phyloP scores from a whole-genome alignment of 495 filamentous ascomycete species.

The Hypoxylon cercidicola region DNA sequence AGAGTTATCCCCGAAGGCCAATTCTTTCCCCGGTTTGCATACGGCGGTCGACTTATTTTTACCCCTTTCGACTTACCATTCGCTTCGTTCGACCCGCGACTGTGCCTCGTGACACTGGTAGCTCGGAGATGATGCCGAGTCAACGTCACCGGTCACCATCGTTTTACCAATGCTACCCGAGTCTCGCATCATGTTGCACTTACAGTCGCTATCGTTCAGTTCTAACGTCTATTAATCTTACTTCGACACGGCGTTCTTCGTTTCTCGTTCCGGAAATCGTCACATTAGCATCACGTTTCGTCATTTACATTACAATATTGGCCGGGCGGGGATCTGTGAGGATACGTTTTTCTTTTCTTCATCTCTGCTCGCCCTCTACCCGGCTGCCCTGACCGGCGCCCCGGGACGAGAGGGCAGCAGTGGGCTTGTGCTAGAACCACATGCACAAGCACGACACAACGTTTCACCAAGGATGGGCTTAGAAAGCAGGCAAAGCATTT shows the following conservation, averaged over 20 bases:
- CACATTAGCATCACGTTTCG: constrained; percentile 2
- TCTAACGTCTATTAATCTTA: constrained; percentile 15
- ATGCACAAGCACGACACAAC: constrained; percentile 10
- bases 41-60: constrained; percentile 1
- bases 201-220: constrained; percentile 9
- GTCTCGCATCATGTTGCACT: background rate
- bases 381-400: constrained; percentile 1
- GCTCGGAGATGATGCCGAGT: background rate
- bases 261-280: background rate
- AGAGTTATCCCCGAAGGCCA: constrained; percentile 1
- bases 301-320: background rate
- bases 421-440: constrained; percentile 8
- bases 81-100: constrained; percentile 13
- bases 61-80: constrained; percentile 5
- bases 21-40: constrained; percentile 8
- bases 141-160: background rate
- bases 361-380: background rate
- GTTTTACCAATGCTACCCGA: background rate
- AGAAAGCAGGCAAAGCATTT: background rate
- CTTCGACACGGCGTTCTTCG: background rate
- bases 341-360: constrained; percentile 33
- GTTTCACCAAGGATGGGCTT: constrained; percentile 7
- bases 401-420: background rate
- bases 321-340: constrained; percentile 33
- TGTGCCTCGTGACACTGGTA: background rate